Evolutionary conservation across 2,329 filamentous ascomycete genomes (phyloP), one percentile per base, ranked within the genome.

Genomic region (Apiospora arundinis): DNA sequence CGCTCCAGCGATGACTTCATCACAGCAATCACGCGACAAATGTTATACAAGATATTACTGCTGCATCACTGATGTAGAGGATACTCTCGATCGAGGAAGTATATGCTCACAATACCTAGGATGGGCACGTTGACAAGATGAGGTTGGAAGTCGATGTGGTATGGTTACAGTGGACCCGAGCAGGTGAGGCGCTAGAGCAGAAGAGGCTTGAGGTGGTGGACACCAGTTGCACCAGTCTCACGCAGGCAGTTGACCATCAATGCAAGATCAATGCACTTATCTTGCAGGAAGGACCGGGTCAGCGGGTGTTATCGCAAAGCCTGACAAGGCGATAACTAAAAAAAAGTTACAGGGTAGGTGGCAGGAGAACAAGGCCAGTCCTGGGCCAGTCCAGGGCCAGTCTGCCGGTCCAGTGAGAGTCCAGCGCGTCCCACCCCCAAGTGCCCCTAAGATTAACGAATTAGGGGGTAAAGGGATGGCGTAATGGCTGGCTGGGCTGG

Each of bases 241-340:
- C 32, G 3, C 32, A 32, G 32, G 42, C 42, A 45, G 42, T 60
- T 60, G 52, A 60, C 52, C 52, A 56, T 42, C 9, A 42, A 42
- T 60, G 52, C 52, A 60, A 37, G 52, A 60, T 60, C 52, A 60
- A 60, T 60, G 52, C 52, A 60, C 52, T 60, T 60, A 60, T 60
- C 52, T 16, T 60, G 52, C 52, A 60, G 52, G 52, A 60, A 60
- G 52, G 52, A 60, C 52, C 52, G 28, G 52, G 52, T 60, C 52
- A 60, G 28, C 28, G 28, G 52, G 25, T 28, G 28, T 60, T 60
- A 60, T 60, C 52, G 16, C 18, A 6, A 12, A 52, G 23, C n/a
- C n/a, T 25, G 11, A 32, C 32, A 32, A 32, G 32, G 32, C 32
- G 32, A n/a, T 12, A 23, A 21, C 46, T 21, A 23, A 48, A 21